These are phyloP conservation scores for Ailanthus altissimus DNA, from an alignment of 345 rosid species.

Conservation along the genomic window DNA sequence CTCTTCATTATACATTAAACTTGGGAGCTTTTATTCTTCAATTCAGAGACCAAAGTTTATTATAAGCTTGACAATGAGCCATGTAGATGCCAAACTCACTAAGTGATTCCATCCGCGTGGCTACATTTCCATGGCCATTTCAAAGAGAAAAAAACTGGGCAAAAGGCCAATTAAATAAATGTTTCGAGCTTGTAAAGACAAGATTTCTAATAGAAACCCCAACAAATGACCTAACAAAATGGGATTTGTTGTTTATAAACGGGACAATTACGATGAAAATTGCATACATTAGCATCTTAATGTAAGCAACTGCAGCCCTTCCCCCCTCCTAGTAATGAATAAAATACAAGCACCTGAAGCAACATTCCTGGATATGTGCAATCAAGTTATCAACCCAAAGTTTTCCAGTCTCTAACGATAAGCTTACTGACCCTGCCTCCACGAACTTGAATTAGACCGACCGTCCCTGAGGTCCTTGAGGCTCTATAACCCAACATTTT, in stretches of 20 bases:
- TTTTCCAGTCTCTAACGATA: not conserved
- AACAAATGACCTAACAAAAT: slow-evolving; percentile 12
- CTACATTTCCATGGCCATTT: too few species aligned
- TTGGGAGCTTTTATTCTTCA: too few species aligned
- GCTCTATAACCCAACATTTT: slow-evolving; percentile 31
- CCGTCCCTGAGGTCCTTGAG: slow-evolving; percentile 51
- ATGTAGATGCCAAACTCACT: too few species aligned
- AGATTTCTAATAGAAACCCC: not conserved
- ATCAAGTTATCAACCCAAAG: not conserved
- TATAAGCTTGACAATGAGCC: too few species aligned
- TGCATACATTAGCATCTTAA: not conserved
- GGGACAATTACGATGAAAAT: not conserved
- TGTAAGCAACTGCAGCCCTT: not conserved
- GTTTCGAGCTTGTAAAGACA: not conserved
- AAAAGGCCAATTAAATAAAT: not conserved
- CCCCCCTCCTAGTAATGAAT: not conserved
- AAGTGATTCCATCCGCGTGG: too few species aligned
- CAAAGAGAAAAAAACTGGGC: not conserved
- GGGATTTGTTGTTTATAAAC: not conserved
- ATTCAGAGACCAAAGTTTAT: too few species aligned
- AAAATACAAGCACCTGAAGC: slow-evolving; percentile 15
- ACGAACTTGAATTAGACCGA: slow-evolving; percentile 44
- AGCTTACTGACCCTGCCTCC: slow-evolving; percentile 13
- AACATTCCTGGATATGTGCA: not conserved
- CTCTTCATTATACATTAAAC: too few species aligned